Base-by-base conservation (phyloP, 148 eudicot genomes). In the Silene uniflora region DNA sequence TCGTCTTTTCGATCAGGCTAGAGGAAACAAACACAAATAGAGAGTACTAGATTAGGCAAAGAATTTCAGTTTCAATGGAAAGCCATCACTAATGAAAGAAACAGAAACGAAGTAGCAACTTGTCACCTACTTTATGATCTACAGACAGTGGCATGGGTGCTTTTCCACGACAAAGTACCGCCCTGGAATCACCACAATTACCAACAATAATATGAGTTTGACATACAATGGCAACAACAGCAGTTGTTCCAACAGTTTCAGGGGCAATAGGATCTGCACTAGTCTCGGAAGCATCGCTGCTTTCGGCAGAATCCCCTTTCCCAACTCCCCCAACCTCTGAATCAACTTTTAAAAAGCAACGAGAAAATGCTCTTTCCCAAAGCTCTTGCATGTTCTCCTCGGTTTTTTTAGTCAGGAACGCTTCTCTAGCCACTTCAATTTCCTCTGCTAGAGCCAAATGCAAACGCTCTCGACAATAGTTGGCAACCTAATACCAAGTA, bases 1-100 rank as follows among this genome's bases (percentile, higher is more conserved):
- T 88, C 91, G 75, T 88, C 91, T 78, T 84, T 81, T 60, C 91
- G 79, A 72, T 88, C 79, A 78, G 91, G 91, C 89, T 88, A 81
- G 9, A 35, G 11, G 6, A 70, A 24, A 66, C 49, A 54, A 75
- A 76, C 68, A 49, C 59, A 62, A 7, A 67, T 0, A 54, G 39
- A 2, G 44, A 39, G 44, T 5, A 39, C 32, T 18, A 35, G 44
- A 73, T 81, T 67, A 81, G 66, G 47, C 58, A 59, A 73, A 10
- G 2, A 29, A 23, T 68, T 10, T 35, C 52, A 18, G 71, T 55
- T 72, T 25, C 70, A 35, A 72, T 14, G 7, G 65, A 62, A 23
- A 71, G 27, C 70, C 25, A 75, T 14, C 7, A 66, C 12, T 4
- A 46, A 62, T 19, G 2, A 49, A 67, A 47, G 67, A 25, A 63